A percentile compares a stretch with the other conserved stretches of the same genome.
phyloP scores from a whole-genome alignment of 106 monocot genomes.

The Dendrobium huoshanense region DNA sequence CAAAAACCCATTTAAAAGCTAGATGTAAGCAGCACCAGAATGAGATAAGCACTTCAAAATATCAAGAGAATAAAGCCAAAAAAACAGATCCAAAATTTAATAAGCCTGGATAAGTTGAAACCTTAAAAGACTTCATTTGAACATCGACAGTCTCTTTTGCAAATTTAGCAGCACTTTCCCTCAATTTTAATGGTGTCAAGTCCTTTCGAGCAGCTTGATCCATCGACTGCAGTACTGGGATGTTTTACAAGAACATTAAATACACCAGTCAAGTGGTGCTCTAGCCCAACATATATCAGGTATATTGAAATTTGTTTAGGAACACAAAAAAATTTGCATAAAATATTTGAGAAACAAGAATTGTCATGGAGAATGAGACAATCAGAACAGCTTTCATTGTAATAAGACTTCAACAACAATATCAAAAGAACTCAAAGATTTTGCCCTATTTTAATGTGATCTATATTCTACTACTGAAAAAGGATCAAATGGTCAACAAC shows the following conservation, averaged over 20 bases:
- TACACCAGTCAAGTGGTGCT: neutral
- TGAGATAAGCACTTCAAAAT: neutral
- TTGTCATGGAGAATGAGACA: neutral
- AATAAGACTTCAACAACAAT: neutral
- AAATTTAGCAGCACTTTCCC: conserved; percentile 93
- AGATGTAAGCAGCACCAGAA: neutral
- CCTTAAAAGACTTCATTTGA: conserved; percentile 99
- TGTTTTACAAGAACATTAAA: conserved; percentile 2
- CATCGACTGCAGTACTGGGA: conserved; percentile 86
- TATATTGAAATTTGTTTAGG: too few relatives aligned
- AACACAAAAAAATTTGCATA: neutral
- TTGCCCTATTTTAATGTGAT: neutral
- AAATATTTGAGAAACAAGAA: neutral
- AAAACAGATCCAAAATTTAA: neutral
- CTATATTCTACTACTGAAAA: neutral
- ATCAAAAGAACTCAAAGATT: neutral
- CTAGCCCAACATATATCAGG: too few relatives aligned
- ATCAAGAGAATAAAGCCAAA: neutral
- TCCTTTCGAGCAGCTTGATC: conserved; percentile 76
- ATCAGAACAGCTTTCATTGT: neutral
- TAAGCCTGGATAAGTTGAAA: conserved; percentile 12
- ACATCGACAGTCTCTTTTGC: conserved; percentile 73
- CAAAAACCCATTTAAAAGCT: conserved; percentile 7
- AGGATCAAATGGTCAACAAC: neutral
- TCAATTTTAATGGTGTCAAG: conserved; percentile 74